Conservation (phyloP, 2,329 filamentous ascomycete species). For the Aspergillus carbonarius region DNA sequence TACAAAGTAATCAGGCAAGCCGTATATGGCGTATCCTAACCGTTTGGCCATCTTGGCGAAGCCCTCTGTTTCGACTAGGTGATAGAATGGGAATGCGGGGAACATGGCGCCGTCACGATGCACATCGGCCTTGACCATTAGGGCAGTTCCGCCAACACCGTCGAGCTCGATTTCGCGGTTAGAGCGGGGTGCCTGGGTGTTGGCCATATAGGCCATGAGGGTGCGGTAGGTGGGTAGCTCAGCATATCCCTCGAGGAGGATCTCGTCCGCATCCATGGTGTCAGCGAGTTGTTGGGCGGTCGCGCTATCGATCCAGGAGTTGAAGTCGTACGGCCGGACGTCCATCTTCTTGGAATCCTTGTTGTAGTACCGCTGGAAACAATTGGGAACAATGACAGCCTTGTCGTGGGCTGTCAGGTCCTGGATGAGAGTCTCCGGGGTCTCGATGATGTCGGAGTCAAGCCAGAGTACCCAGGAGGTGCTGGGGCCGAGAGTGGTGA, state of each 20-base stretch:
- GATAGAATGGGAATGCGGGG: conserved; percentile 91
- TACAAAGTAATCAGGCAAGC: conserved; percentile 97
- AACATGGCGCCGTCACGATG: conserved; percentile 99
- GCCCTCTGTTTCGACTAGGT: conserved; percentile 95
- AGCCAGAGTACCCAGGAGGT: conserved; percentile 98
- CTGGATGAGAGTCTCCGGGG: conserved; percentile 79
- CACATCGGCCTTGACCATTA: conserved; percentile 94
- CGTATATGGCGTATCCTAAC: conserved; percentile 79
- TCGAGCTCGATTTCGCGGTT: conserved; percentile 74
- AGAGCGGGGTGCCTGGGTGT: conserved; percentile 52
- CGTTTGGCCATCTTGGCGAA: conserved; percentile 96
- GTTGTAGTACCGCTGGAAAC: conserved; percentile 85
- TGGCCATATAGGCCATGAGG: conserved; percentile 81
- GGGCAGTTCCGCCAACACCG: conserved; percentile 87
- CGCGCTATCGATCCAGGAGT: conserved; percentile 92
- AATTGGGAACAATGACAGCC: conserved; percentile 91
- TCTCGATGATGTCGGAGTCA: conserved; percentile 88
- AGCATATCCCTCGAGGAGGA: conserved; percentile 87
- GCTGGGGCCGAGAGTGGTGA: conserved; percentile 85
- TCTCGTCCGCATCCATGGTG: conserved; percentile 86
- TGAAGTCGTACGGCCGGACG: conserved; percentile 90
- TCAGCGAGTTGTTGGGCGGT: conserved; percentile 72
- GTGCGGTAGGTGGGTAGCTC: conserved; percentile 90
- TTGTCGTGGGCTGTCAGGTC: conserved; percentile 86
- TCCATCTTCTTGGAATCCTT: conserved; percentile 67